phyloP scores from a whole-genome alignment of 345 rosid species.

The Moringa oleifera region DNA sequence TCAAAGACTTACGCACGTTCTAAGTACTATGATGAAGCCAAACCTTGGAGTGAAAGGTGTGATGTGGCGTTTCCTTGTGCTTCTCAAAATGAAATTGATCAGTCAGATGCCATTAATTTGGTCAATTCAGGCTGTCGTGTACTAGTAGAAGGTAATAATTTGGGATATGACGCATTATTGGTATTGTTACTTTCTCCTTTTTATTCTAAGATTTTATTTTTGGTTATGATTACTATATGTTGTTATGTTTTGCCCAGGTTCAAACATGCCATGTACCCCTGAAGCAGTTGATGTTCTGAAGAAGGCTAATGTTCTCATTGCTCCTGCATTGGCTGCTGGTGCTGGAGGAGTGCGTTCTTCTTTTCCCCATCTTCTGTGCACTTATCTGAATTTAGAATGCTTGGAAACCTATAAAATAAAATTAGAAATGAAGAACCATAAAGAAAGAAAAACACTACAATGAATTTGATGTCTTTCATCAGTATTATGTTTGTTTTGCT shows the following conservation, averaged over 20 bases:
- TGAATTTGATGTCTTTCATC: conserved; percentile 2
- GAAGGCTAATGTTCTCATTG: conserved; percentile 81
- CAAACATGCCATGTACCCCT: conserved; percentile 95
- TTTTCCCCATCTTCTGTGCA: conserved; percentile 1
- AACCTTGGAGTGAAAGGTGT: conserved; percentile 95
- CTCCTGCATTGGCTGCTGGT: conserved; percentile 98
- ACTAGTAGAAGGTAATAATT: conserved; percentile 79
- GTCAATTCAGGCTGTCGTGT: conserved; percentile 84
- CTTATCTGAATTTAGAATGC: not conserved
- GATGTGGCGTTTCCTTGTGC: conserved; percentile 97
- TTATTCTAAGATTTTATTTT: not conserved
- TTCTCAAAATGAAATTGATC: conserved; percentile 89
- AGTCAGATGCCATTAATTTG: conserved; percentile 89
- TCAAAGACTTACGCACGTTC: conserved; percentile 97
- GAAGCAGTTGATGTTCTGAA: conserved; percentile 88
- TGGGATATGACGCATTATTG: conserved; percentile 11
- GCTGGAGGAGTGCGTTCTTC: conserved; percentile 84
- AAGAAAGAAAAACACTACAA: not conserved
- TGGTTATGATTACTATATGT: not conserved
- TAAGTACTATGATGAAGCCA: conserved; percentile 92
- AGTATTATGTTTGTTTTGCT: conserved; percentile 2
- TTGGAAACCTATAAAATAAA: not conserved
- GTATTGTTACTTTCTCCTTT: not conserved
- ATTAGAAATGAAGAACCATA: no score
- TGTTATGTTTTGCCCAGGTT: conserved; percentile 42